Conservation (phyloP, 306 rosid species). For the Oxytropis ochrocephala region DNA sequence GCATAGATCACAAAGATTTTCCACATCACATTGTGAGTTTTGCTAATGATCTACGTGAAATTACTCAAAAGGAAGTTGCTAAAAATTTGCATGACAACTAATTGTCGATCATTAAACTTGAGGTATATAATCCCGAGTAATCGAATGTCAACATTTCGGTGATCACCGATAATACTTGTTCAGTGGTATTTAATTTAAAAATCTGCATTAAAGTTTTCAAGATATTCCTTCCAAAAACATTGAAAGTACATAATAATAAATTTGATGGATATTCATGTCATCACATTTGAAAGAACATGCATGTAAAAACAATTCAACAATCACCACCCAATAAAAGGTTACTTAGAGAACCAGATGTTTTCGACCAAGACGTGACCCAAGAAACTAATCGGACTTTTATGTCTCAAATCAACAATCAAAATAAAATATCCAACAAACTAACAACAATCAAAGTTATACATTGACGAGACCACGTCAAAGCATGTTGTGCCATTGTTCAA, state of each 20-base stretch:
- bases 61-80: neutral
- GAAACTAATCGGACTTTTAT: neutral
- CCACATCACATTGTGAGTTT: neutral
- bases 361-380: neutral
- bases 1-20: neutral
- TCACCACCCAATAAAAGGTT: too few relatives aligned
- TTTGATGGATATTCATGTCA: neutral
- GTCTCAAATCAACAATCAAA: neutral
- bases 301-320: neutral
- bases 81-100: too few relatives aligned
- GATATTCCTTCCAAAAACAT: neutral
- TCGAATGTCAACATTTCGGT: too few relatives aligned
- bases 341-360: neutral
- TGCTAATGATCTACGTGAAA: neutral
- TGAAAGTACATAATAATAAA: neutral
- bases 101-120: too few relatives aligned
- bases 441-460: neutral
- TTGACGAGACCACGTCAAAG: too few relatives aligned
- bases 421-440: neutral
- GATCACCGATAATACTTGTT: too few relatives aligned
- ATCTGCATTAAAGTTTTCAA: constrained; percentile 1
- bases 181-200: too few relatives aligned
- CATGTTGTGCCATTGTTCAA: too few relatives aligned
- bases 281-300: neutral
- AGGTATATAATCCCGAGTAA: too few relatives aligned